These are phyloP conservation scores for Ananas comosus DNA, from an alignment of 176 grass and related monocot genomes.

Conservation along the genomic window DNA sequence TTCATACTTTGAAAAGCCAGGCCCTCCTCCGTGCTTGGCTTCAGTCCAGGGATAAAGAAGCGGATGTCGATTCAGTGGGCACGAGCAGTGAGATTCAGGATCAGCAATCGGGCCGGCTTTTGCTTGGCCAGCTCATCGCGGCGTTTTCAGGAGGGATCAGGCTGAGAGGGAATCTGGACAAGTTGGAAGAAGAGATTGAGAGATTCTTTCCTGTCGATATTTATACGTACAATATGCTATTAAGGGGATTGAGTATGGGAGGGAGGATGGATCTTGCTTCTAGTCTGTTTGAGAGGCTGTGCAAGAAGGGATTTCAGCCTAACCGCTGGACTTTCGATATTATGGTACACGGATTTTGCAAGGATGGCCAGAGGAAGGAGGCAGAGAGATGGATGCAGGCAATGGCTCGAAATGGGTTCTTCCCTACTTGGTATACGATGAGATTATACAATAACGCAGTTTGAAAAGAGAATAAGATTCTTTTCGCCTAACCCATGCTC, in stretches of 20 bases:
- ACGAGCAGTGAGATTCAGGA: slow-evolving; percentile 31
- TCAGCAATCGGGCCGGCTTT: slow-evolving; percentile 29
- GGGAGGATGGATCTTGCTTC: slow-evolving; percentile 81
- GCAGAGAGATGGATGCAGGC: slow-evolving; percentile 84
- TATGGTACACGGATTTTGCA: slow-evolving; percentile 87
- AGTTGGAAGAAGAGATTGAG: slow-evolving; percentile 58
- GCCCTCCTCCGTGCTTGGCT: slow-evolving; percentile 52
- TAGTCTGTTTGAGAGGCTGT: slow-evolving; percentile 59
- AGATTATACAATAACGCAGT: slow-evolving; percentile 42
- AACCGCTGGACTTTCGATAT: slow-evolving; percentile 85
- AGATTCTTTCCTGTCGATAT: slow-evolving; percentile 73
- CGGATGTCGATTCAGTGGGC: slow-evolving; percentile 8
- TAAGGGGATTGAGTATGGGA: slow-evolving; percentile 50
- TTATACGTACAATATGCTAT: slow-evolving; percentile 94
- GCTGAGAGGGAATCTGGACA: slow-evolving; percentile 44
- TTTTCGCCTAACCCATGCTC: neutral
- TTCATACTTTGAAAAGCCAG: slow-evolving; percentile 57
- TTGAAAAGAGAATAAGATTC: neutral
- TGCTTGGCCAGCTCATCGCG: slow-evolving; percentile 60
- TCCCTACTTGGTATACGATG: slow-evolving; percentile 67
- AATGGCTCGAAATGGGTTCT: slow-evolving; percentile 67
- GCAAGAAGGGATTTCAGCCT: slow-evolving; percentile 59
- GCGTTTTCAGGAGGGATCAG: slow-evolving; percentile 63
- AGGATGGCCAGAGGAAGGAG: slow-evolving; percentile 48
- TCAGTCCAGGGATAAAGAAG: slow-evolving; percentile 33